A percentile compares a stretch with the other conserved stretches of the same genome.
These are phyloP conservation scores for Symbiodinium natans DNA, from an alignment of 73 alveolate species.

Conservation along the genomic window DNA sequence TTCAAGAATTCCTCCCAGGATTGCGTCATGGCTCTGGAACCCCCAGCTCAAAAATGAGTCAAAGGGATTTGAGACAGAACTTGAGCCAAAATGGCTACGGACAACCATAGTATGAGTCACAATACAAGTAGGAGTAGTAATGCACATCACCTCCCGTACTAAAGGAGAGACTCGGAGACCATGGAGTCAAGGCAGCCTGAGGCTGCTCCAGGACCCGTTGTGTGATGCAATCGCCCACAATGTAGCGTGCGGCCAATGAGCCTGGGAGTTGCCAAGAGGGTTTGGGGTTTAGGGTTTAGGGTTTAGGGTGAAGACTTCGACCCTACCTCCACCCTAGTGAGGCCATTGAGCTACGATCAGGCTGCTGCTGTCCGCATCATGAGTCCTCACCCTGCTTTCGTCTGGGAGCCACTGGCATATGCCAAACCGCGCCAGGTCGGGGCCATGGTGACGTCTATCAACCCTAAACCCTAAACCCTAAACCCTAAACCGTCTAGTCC, in stretches of 20 bases:
- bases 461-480: no score
- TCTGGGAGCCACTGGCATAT: not conserved
- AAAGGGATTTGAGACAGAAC: not conserved
- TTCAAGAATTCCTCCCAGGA: not conserved
- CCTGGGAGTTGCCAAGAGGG: not conserved
- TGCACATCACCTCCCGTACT: not conserved
- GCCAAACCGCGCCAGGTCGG: not conserved
- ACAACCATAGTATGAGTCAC: not conserved
- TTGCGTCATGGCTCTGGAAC: not conserved
- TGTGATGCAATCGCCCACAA: constrained; percentile 46
- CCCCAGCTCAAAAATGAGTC: not conserved
- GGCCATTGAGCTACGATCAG: not conserved
- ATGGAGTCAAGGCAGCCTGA: not conserved
- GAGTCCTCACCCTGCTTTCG: not conserved
- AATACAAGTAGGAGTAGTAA: not conserved
- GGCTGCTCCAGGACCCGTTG: constrained; percentile 39
- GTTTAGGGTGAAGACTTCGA: not conserved
- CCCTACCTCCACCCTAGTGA: not conserved
- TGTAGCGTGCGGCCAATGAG: constrained; percentile 43
- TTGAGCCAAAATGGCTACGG: not conserved
- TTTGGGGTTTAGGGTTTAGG: not conserved
- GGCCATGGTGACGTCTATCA: not conserved
- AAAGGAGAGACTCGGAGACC: not conserved
- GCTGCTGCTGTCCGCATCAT: not conserved
- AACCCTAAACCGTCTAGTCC: no score